Base-by-base conservation (phyloP, 2,329 filamentous ascomycete genomes). In the Amphichorda felina region DNA sequence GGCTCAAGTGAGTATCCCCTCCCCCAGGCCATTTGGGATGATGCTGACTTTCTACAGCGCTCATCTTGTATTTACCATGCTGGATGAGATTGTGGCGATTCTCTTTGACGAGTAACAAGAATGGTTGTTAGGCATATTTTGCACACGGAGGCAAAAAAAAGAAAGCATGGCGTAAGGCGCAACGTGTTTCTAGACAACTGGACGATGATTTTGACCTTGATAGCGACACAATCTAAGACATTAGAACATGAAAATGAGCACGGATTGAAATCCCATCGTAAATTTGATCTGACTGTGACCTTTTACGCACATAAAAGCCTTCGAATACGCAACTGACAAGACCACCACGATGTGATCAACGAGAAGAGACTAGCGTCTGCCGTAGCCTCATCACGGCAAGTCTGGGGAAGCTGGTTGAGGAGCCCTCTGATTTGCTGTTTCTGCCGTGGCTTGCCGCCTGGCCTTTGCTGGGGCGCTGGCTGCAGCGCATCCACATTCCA, bases 1-100 rank as follows among this genome's bases (percentile, higher is more conserved):
- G 86, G 43, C 64, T 98, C 45, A 95, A 96, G 82, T 88, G 63
- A 66, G 80, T 75, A 30, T 9, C 27, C 8, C 14, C 28, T 21
- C 9, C 30, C 13, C 10, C 33, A n/a, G 8, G 15, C 16, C 35
- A 9, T 17, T 17, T 17, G n/a, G 16, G 28, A 30, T 3, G 30
- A 31, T 10, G 11, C 21, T 28, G 18, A 48, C 39, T 11, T 18
- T 19, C n/a, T 22, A 30, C 43, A 78, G 73, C 55, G 69, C 77
- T 33, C 81, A 85, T 54, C 56, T 86, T 33, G 68, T 72, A 14
- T 84, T 82, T 54, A 82, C 77, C 2, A 68, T 85, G 38, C 54
- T 86, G 41, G 81, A 86, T 54, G 81, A 85, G 56, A 54, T 84
- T 35, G 60, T 84, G 24, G 64, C 73, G 36, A 66, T 81, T 21